Percentiles rank a stretch among this genome's conserved stretches.
Conservation (phyloP, 257 asterid genomes). For the Salvia miltiorrhiza region DNA sequence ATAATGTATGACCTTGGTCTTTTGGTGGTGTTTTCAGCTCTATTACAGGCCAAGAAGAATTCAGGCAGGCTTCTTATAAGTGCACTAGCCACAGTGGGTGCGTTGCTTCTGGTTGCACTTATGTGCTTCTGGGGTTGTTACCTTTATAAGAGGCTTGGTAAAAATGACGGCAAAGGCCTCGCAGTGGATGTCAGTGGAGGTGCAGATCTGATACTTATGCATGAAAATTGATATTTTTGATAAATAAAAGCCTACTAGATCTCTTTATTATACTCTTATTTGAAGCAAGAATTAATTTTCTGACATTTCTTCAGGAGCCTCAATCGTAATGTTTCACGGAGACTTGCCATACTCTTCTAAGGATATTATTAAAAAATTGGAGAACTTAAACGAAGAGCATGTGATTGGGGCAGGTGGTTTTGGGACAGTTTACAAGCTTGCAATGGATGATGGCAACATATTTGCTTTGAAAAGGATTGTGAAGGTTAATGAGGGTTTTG, state of each 20-base stretch:
- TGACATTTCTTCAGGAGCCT: constrained; percentile 67
- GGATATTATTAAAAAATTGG: constrained; percentile 79
- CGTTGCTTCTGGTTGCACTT: constrained; percentile 82
- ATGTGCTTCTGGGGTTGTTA: constrained; percentile 98
- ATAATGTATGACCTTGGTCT: constrained; percentile 8
- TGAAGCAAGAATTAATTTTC: neutral
- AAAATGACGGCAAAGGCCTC: constrained; percentile 64
- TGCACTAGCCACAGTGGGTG: constrained; percentile 93
- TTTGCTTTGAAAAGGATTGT: constrained; percentile 86
- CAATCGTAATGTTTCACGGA: constrained; percentile 92
- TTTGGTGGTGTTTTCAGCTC: constrained; percentile 41
- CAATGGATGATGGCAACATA: constrained; percentile 87
- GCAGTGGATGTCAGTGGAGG: constrained; percentile 88
- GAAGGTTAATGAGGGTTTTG: constrained; percentile 82
- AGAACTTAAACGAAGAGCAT: constrained; percentile 76
- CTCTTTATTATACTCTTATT: neutral
- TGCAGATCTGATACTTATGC: constrained; percentile 35
- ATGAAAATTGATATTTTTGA: constrained; percentile 8
- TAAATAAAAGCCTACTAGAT: neutral
- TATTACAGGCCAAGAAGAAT: constrained; percentile 61
- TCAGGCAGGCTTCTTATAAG: constrained; percentile 83
- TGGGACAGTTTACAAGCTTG: constrained; percentile 91
- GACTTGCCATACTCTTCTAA: constrained; percentile 93
- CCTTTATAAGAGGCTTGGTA: constrained; percentile 78
- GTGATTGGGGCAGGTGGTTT: constrained; percentile 92